phyloP scores from a whole-genome alignment of 78 protist genomes.

The Dictyostelium purpureum region DNA sequence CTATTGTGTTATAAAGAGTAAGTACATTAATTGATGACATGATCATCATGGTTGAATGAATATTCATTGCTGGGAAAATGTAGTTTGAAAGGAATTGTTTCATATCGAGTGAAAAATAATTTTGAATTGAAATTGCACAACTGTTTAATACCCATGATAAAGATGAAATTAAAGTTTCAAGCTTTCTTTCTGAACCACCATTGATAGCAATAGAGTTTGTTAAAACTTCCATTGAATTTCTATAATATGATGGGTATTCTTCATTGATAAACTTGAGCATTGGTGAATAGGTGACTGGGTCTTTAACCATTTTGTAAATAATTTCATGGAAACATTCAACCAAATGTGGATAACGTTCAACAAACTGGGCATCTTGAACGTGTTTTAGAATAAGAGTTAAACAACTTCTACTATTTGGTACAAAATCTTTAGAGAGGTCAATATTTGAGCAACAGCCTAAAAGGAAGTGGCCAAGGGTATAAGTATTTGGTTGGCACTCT shows the following conservation, averaged over 20 bases:
- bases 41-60: neutral
- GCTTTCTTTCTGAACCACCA: neutral
- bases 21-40: constrained; percentile 12
- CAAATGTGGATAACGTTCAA: constrained; percentile 30
- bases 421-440: constrained; percentile 21
- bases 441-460: constrained; percentile 40
- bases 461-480: constrained; percentile 58
- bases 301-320: constrained; percentile 17
- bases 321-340: constrained; percentile 56
- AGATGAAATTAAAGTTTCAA: constrained; percentile 12
- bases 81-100: constrained; percentile 2
- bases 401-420: constrained; percentile 19
- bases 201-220: neutral
- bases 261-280: constrained; percentile 8
- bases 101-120: neutral
- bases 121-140: constrained; percentile 25
- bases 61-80: neutral
- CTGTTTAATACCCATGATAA: constrained; percentile 52
- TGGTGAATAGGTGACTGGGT: constrained; percentile 40
- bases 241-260: neutral
- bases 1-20: constrained; percentile 36
- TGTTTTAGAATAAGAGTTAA: constrained; percentile 7
- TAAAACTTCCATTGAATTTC: neutral
- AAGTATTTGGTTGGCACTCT: neutral
- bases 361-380: neutral